These are phyloP conservation scores for Triticum timopheevii DNA, from an alignment of 176 grass and related monocot species.

Conservation along the genomic window DNA sequence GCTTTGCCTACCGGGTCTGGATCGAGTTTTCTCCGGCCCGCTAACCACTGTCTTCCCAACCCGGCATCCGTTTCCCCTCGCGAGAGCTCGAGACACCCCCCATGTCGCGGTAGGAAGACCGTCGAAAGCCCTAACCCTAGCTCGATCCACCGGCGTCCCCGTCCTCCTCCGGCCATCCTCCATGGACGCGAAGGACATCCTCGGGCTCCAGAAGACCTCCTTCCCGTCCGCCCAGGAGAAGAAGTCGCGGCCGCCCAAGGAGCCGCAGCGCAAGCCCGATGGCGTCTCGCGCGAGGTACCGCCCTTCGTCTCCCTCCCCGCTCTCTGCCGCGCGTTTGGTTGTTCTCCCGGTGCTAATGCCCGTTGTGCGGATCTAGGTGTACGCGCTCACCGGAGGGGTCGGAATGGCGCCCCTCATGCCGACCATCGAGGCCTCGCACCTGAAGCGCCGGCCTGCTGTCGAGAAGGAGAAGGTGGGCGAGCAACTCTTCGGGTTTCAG, in stretches of 20 bases:
- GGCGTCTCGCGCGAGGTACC: constrained; percentile 85
- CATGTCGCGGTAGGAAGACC: constrained; percentile 21
- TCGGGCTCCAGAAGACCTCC: constrained; percentile 78
- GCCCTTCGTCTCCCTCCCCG: not conserved
- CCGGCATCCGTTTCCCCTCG: not conserved
- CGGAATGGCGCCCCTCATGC: constrained; percentile 80
- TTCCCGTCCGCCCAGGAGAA: constrained; percentile 77
- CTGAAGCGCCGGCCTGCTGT: constrained; percentile 68
- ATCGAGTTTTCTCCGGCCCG: not conserved
- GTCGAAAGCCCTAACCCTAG: constrained; percentile 49
- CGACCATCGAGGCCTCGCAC: constrained; percentile 73
- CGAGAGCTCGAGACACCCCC: not conserved
- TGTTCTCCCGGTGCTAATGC: not conserved
- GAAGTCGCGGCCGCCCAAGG: constrained; percentile 82
- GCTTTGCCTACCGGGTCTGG: not conserved
- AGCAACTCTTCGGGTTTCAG: not conserved
- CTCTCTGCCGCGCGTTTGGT: not conserved
- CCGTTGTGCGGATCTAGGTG: constrained; percentile 37
- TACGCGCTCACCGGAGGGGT: constrained; percentile 91
- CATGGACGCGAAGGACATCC: constrained; percentile 99
- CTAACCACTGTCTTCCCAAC: not conserved
- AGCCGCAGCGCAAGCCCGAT: constrained; percentile 94
- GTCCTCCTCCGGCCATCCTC: not conserved
- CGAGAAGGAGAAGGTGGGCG: constrained; percentile 42
- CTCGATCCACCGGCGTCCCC: not conserved